Conservation (phyloP, 441 rosid genomes). For the Kokia cookei region DNA sequence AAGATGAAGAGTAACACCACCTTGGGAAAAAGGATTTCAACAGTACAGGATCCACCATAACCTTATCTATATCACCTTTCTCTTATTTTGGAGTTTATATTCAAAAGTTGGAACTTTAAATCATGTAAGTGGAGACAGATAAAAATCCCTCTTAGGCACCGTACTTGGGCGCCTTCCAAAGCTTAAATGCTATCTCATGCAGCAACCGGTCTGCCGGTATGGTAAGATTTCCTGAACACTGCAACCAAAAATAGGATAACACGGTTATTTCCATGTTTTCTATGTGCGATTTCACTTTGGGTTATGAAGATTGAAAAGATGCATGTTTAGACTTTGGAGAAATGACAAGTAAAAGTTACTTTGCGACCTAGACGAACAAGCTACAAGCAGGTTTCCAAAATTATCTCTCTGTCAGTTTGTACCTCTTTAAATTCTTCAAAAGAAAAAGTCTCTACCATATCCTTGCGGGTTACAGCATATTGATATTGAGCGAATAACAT, state of each 20-base stretch:
- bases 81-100: neutral
- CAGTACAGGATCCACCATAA: neutral
- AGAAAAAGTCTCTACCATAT: slow-evolving; percentile 50
- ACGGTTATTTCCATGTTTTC: neutral
- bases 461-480: slow-evolving; percentile 74
- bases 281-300: neutral
- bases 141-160: slow-evolving; percentile 51
- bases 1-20: neutral
- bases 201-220: slow-evolving; percentile 87
- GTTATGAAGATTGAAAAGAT: neutral
- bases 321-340: neutral
- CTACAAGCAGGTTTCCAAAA: neutral
- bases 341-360: neutral
- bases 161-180: slow-evolving; percentile 96
- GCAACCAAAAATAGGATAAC: slow-evolving; percentile 10
- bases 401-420: neutral
- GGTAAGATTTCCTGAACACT: slow-evolving; percentile 69
- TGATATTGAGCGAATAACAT: slow-evolving; percentile 91
- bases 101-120: neutral
- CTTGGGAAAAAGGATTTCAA: neutral
- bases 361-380: neutral
- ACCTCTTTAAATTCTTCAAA: slow-evolving; percentile 75
- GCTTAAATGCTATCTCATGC: slow-evolving; percentile 93
- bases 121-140: neutral
- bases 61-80: neutral